phyloP scores from a whole-genome alignment of 164 flowering plant species.

The Nymphaea colorata region DNA sequence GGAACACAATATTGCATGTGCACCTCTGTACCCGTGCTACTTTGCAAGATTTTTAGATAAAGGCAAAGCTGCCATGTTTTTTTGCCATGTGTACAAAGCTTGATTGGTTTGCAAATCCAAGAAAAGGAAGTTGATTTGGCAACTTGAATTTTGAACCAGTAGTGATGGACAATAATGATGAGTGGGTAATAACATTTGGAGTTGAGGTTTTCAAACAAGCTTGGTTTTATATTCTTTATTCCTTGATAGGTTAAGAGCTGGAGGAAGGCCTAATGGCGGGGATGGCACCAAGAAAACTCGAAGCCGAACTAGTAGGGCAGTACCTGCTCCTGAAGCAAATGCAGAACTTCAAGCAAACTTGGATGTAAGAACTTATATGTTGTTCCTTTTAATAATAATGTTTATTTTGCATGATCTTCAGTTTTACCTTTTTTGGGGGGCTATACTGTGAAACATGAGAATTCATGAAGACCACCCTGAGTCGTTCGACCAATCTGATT shows the following conservation, averaged over 20 bases:
- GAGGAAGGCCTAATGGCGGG: conserved; percentile 46
- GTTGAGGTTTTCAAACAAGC: not conserved
- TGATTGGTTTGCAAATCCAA: no score
- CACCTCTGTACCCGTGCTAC: no score
- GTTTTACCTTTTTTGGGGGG: not conserved
- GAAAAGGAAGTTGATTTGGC: no score
- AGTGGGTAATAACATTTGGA: no score
- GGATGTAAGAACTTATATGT: conserved; percentile 49
- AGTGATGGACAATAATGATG: no score
- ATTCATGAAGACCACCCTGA: not conserved
- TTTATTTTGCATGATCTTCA: not conserved
- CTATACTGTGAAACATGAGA: not conserved
- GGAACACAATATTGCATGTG: no score
- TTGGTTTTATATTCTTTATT: not conserved
- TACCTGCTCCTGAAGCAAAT: conserved; percentile 85
- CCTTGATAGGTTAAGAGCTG: conserved; percentile 53
- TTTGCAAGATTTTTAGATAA: no score
- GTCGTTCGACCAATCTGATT: no score
- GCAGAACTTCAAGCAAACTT: conserved; percentile 74
- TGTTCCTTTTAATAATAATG: conserved; percentile 4
- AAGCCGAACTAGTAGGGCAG: conserved; percentile 38
- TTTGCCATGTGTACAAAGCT: no score
- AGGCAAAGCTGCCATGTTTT: no score
- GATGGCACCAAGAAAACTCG: conserved; percentile 62
- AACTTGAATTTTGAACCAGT: no score